Evolutionary conservation across 805 yeast genomes (phyloP), one percentile per base, ranked within the genome.

Genomic region (Tetrapisispora phaffii): DNA sequence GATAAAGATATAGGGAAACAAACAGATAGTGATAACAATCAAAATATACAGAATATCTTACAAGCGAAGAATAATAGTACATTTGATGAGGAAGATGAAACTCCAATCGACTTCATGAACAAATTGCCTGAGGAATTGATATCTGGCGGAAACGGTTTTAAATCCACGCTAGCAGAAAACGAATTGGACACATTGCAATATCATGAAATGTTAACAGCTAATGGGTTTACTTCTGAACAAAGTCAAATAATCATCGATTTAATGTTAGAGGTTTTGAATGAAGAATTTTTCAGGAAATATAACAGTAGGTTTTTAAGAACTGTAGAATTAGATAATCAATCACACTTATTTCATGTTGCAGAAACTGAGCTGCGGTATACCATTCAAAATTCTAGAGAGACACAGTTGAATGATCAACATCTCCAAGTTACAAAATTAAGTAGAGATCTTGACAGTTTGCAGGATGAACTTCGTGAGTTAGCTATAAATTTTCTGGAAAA

Each of bases 291-390:
- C 39, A 60, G 65, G 4, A 69, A 68, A 46, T 77, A 74, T 58
- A 62, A 62, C 41, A 52, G 53, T 6, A 51, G 46, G 19, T 63
- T 52, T 47, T 44, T 64, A 34, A 55, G 59, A 20, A 65, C 65
- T 23, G 77, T 79, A 49, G 96, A 87, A 53, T 66, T 87, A 15
- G 96, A 89, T 50, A 90, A 89, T 56, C 96, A 90, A 55, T 75
- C 78, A 20, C 93, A 90, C 58, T 66, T 93, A 13, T 89, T 87
- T 61, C 90, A 88, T 59, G 94, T 96, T 28, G 96, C 96, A 0
- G 86, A 86, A 49, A 82, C 89, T 44, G 97, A 90, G 61, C 65
- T 90, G 32, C 66, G 82, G 41, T 85, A 83, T 38, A 96, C 88
- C 54, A 76, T 88, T 21, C 79, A 82, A 34, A 73, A 80, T 34